These are phyloP conservation scores for Lipomyces sp. DNA, from an alignment of 805 yeast species.

Conservation along the genomic window DNA sequence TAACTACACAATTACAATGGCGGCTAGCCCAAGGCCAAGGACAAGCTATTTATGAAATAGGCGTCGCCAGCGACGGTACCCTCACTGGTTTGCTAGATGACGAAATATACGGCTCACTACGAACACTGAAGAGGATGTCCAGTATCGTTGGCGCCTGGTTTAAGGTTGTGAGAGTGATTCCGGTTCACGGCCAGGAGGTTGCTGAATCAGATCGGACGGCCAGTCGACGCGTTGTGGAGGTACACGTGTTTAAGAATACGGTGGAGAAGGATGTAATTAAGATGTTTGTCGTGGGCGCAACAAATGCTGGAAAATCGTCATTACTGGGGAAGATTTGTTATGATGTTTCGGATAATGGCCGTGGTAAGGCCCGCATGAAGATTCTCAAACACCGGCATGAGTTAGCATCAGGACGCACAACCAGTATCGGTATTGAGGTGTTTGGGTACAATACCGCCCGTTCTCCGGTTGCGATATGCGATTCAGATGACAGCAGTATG, in stretches of 20 bases:
- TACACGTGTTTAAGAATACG: constrained; percentile 26
- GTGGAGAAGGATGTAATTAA: constrained; percentile 26
- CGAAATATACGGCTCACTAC: constrained; percentile 33
- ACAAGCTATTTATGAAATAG: constrained; percentile 36
- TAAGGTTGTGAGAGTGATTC: constrained; percentile 34
- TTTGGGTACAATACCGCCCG: constrained; percentile 29
- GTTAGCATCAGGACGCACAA: constrained; percentile 30
- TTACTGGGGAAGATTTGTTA: constrained; percentile 30
- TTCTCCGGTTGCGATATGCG: constrained; percentile 12
- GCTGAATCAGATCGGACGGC: neutral
- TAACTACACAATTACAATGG: constrained; percentile 38
- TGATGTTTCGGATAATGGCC: constrained; percentile 31
- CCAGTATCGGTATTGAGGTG: constrained; percentile 31
- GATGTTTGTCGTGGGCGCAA: constrained; percentile 29
- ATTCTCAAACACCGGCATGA: constrained; percentile 36
- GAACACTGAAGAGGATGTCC: constrained; percentile 30
- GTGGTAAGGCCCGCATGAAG: constrained; percentile 32
- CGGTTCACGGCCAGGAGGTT: constrained; percentile 19
- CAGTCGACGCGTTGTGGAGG: constrained; percentile 29
- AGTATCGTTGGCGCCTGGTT: constrained; percentile 30
- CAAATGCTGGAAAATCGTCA: constrained; percentile 34
- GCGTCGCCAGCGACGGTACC: constrained; percentile 34
- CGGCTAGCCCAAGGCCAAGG: constrained; percentile 37
- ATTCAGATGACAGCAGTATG: constrained; percentile 9
- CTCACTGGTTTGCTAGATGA: constrained; percentile 26